Conservation (phyloP, 2,329 filamentous ascomycete genomes). For the Calycina marina region DNA sequence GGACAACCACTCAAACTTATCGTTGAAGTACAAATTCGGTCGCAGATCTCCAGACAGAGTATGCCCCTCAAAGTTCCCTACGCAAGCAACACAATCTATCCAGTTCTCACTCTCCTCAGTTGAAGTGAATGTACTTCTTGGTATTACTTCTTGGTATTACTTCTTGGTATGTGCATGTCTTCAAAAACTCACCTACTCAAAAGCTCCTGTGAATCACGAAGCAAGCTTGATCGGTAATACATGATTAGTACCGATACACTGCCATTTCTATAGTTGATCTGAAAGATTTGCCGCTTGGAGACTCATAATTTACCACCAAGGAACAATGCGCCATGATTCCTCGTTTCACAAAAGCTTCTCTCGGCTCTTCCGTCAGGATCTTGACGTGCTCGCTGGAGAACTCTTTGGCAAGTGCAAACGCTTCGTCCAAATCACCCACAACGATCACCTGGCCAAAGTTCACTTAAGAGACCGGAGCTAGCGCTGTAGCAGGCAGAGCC, state of each 20-base stretch:
- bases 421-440: conserved; percentile 28
- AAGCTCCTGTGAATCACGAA: conserved; percentile 34
- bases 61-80: conserved; percentile 38
- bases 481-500: conserved; percentile 27
- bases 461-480: conserved; percentile 31
- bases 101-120: conserved; percentile 31
- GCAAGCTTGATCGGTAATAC: conserved; percentile 35
- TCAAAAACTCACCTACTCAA: conserved; percentile 39
- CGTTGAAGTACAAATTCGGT: conserved; percentile 28
- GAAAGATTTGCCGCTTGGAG: conserved; percentile 30
- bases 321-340: conserved; percentile 34
- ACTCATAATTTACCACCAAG: conserved; percentile 37
- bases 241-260: conserved; percentile 40
- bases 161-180: conserved; percentile 38
- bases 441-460: conserved; percentile 32
- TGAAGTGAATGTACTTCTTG: too few species aligned
- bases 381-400: conserved; percentile 37
- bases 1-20: conserved; percentile 30
- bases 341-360: conserved; percentile 36
- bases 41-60: conserved; percentile 34
- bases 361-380: conserved; percentile 30
- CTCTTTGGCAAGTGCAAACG: conserved; percentile 29
- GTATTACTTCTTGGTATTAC: too few species aligned
- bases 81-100: conserved; percentile 34
- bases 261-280: not conserved